Base-by-base conservation (phyloP, 352 stramenopile species). In the Globisporangium sylvaticum region DNA sequence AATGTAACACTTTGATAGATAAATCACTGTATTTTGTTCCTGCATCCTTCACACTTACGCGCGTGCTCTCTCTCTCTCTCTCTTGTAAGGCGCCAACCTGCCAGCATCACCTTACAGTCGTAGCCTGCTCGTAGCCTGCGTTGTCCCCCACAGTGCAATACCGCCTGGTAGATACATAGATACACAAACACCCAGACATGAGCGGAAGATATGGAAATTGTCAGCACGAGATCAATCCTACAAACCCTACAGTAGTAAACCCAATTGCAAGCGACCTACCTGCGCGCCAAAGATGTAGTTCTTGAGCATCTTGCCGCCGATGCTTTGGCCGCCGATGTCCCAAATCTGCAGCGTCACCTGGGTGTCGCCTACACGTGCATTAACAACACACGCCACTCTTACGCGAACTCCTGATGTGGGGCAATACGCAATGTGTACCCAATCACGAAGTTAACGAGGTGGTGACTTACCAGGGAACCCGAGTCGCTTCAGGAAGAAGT, bases 231-330 rank as follows among this genome's bases (percentile, higher is more conserved):
- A n/a, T n/a, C n/a, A n/a, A n/a, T n/a, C n/a, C n/a, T n/a, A n/a
- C n/a, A n/a, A n/a, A n/a, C n/a, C n/a, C n/a, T n/a, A n/a, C n/a
- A n/a, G n/a, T n/a, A n/a, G n/a, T n/a, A n/a, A n/a, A n/a, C n/a
- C n/a, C n/a, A n/a, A n/a, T 48, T 20, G 5, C 37, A 48, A 46
- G 8, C 1, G 14, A 46, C 68, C 25, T 59, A 95, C 88, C 73
- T 98, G 84, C 0, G 94, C 91, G n/a, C 95, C 95, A 70, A 83
- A 95, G 67, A 98, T 98, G 74, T 98, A 98, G 77, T 97, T 98
- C 66, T 91, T 91, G 71, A 88, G 73, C 79, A 92, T 89, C 56
- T 90, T 90, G 70, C 81, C 84, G 15, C 88, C 87, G 64, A 97
- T 96, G 58, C 84, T 92, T 65, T 98, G 92, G 10, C 92, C 92